These are phyloP conservation scores for Raphidocelis subcapitata DNA, from an alignment of 139 green algal species.

Conservation along the genomic window DNA sequence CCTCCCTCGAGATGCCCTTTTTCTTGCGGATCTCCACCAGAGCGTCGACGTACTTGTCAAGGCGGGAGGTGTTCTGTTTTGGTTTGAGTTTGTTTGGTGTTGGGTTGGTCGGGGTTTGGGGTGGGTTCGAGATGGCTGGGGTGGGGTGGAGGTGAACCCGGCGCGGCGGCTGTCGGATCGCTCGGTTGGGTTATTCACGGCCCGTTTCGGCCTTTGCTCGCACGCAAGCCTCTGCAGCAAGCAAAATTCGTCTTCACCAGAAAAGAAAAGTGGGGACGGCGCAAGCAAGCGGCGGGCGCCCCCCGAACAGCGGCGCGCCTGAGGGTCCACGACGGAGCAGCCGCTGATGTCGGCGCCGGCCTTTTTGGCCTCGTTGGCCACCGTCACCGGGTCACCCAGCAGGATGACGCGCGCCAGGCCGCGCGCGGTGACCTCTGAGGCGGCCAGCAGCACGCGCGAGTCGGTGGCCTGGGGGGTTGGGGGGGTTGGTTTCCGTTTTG, in stretches of 20 bases:
- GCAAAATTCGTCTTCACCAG: not conserved
- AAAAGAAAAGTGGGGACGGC: not conserved
- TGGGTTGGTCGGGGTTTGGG: not conserved
- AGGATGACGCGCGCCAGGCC: slow-evolving; percentile 72
- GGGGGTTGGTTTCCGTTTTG: too few species aligned
- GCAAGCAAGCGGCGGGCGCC: not conserved
- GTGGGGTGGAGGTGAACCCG: not conserved
- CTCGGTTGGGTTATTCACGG: not conserved
- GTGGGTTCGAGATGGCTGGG: not conserved
- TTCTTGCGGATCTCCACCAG: slow-evolving; percentile 62
- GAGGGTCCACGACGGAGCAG: slow-evolving; percentile 57
- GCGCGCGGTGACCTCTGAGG: slow-evolving; percentile 53
- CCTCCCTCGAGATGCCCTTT: slow-evolving; percentile 77
- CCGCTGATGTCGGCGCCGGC: slow-evolving; percentile 66
- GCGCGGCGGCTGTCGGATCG: not conserved
- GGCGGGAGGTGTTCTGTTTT: slow-evolving; percentile 47
- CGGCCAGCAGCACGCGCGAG: slow-evolving; percentile 67
- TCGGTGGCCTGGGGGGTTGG: slow-evolving; percentile 43
- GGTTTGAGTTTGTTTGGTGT: slow-evolving; percentile 25
- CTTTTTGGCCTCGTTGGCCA: slow-evolving; percentile 51
- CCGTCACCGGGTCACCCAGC: slow-evolving; percentile 61
- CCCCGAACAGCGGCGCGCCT: slow-evolving; percentile 14
- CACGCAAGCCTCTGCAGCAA: not conserved
- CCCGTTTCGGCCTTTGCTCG: not conserved
- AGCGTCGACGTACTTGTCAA: slow-evolving; percentile 51